Percentiles rank a stretch among this genome's conserved stretches.
phyloP scores from a whole-genome alignment of 2,329 filamentous ascomycete species.

The Claviceps monticola region DNA sequence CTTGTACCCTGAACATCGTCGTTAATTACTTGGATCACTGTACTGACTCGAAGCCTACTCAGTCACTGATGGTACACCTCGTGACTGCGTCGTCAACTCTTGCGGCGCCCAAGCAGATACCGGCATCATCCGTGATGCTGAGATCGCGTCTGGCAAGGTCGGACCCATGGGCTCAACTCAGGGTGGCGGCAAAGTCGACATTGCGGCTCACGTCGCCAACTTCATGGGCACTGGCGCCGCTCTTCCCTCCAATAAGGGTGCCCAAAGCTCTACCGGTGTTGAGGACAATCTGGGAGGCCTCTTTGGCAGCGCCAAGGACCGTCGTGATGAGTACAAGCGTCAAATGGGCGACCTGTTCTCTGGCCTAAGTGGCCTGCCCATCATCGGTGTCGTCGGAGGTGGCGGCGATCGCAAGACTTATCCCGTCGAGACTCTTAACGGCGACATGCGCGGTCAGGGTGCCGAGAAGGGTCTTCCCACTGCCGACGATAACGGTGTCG shows the following conservation, averaged over 20 bases:
- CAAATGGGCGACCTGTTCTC: slow-evolving; percentile 18
- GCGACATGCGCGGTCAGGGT: slow-evolving; percentile 1
- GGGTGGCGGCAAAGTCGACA: slow-evolving; percentile 1
- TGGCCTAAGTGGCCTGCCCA: neutral
- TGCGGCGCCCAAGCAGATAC: slow-evolving; percentile 6
- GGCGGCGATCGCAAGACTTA: neutral
- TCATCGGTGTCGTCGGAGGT: neutral
- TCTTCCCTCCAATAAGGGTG: neutral
- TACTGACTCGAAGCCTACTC: neutral
- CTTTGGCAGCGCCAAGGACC: slow-evolving; percentile 7
- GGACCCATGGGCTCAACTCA: slow-evolving; percentile 4
- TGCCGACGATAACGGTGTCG: neutral
- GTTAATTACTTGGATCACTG: slow-evolving; percentile 1
- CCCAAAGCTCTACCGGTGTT: slow-evolving; percentile 20
- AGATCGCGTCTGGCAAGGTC: slow-evolving; percentile 3
- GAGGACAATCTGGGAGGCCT: slow-evolving; percentile 25
- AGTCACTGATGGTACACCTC: slow-evolving; percentile 5
- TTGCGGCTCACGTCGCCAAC: slow-evolving; percentile 3
- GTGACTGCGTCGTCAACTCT: slow-evolving; percentile 5
- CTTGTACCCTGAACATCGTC: slow-evolving; percentile 7
- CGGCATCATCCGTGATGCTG: slow-evolving; percentile 4
- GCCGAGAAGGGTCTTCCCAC: slow-evolving; percentile 3
- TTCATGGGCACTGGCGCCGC: slow-evolving; percentile 3
- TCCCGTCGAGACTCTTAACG: neutral
- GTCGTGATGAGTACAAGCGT: slow-evolving; percentile 12